These are phyloP conservation scores for Thalassia testudinum DNA, from an alignment of 116 monocot species.

Conservation along the genomic window DNA sequence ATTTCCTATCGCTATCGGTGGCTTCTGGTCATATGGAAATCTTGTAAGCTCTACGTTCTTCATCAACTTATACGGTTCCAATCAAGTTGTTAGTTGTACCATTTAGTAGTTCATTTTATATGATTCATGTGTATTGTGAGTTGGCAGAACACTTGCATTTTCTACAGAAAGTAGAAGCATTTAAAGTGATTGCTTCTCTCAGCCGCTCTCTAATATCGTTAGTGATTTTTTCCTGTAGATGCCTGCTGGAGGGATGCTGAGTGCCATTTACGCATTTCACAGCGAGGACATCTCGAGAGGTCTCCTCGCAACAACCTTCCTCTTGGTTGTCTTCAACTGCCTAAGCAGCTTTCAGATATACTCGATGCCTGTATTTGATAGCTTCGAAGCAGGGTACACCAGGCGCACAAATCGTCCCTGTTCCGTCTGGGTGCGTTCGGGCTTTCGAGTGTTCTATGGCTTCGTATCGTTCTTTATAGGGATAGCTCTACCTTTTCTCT, in stretches of 20 bases:
- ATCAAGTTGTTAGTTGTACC: background rate
- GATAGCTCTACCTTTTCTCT: conserved; percentile 74
- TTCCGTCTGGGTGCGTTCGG: conserved; percentile 72
- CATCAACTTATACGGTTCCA: no score
- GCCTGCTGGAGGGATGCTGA: conserved; percentile 80
- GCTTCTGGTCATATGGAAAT: conserved; percentile 86
- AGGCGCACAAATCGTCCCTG: conserved; percentile 75
- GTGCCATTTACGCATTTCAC: conserved; percentile 62
- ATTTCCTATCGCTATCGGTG: conserved; percentile 79
- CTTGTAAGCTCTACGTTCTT: conserved; percentile 31
- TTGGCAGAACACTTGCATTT: background rate
- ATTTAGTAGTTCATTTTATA: background rate
- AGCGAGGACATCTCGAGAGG: conserved; percentile 51
- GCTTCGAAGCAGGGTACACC: conserved; percentile 75
- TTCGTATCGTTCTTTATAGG: conserved; percentile 82
- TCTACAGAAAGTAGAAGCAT: no score
- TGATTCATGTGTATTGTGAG: background rate
- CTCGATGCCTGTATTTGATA: conserved; percentile 83
- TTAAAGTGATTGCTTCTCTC: no score
- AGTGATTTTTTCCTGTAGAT: conserved; percentile 28
- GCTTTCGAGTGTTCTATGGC: conserved; percentile 71
- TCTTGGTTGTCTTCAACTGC: conserved; percentile 81
- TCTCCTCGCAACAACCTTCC: conserved; percentile 54
- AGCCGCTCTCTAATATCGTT: background rate
- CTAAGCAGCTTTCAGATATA: conserved; percentile 93